Evolutionary conservation across 2,329 filamentous ascomycete genomes (phyloP).

Genomic region (Fusarium pseudoanthophilum): DNA sequence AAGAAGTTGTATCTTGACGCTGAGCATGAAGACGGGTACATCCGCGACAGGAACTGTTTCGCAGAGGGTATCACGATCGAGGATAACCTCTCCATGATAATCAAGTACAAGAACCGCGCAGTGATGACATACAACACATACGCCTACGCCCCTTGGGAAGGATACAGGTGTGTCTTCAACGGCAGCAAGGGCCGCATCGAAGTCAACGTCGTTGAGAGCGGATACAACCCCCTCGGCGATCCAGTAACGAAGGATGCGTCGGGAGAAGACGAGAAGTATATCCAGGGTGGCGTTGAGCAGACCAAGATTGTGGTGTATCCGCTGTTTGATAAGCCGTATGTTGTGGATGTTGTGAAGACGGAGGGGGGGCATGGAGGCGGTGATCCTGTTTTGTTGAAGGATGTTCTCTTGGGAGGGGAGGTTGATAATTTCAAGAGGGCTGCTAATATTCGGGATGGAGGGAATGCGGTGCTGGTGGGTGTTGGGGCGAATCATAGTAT

Average conservation of each 20-base stretch:
- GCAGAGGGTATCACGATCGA: slow-evolving; percentile 72
- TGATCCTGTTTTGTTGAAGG: slow-evolving; percentile 62
- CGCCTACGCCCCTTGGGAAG: slow-evolving; percentile 72
- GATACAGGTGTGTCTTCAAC: slow-evolving; percentile 67
- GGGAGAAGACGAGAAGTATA: slow-evolving; percentile 47
- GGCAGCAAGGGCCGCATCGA: slow-evolving; percentile 68
- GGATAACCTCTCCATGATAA: slow-evolving; percentile 69
- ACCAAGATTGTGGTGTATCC: slow-evolving; percentile 61
- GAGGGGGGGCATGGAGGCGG: slow-evolving; percentile 69
- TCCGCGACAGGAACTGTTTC: slow-evolving; percentile 71
- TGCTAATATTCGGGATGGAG: slow-evolving; percentile 68
- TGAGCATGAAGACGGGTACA: slow-evolving; percentile 71
- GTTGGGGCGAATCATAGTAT: slow-evolving; percentile 69
- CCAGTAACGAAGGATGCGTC: slow-evolving; percentile 56
- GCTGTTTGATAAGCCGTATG: slow-evolving; percentile 66
- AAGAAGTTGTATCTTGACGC: slow-evolving; percentile 70
- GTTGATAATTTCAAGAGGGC: slow-evolving; percentile 63
- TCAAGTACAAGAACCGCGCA: slow-evolving; percentile 65
- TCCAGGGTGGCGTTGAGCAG: slow-evolving; percentile 47
- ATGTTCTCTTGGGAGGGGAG: slow-evolving; percentile 64
- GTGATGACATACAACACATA: slow-evolving; percentile 68
- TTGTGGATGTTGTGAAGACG: slow-evolving; percentile 63
- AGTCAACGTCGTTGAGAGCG: slow-evolving; percentile 70
- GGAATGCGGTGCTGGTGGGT: slow-evolving; percentile 67
- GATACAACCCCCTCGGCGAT: slow-evolving; percentile 69